phyloP scores from a whole-genome alignment of 1,284 basidiomycete genomes.

The Afroboletus lepidellus region DNA sequence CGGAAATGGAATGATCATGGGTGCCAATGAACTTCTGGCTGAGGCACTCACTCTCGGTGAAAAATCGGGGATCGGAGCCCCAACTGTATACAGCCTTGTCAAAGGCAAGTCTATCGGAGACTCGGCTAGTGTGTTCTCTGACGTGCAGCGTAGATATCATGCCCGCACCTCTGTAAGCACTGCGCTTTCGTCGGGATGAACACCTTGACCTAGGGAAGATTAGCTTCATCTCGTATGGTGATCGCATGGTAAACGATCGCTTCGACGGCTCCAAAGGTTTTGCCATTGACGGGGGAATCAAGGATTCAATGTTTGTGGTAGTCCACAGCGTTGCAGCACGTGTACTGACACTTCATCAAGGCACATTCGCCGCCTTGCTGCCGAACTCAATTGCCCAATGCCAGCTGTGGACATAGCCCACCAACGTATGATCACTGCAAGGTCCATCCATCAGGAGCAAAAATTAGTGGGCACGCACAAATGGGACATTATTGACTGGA shows the following conservation, averaged over 20 bases:
- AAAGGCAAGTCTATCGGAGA: slow-evolving; percentile 43
- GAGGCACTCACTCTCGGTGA: slow-evolving; percentile 84
- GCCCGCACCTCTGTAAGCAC: slow-evolving; percentile 54
- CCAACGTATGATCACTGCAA: slow-evolving; percentile 76
- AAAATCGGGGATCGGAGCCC: slow-evolving; percentile 76
- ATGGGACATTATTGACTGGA: slow-evolving; percentile 69
- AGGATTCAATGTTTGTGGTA: slow-evolving; percentile 54
- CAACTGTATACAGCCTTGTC: slow-evolving; percentile 56
- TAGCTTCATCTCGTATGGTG: slow-evolving; percentile 59
- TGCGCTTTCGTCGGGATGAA: neutral
- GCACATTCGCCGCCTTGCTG: slow-evolving; percentile 61
- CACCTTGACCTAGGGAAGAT: neutral
- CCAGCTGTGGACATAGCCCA: slow-evolving; percentile 77
- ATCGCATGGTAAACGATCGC: slow-evolving; percentile 67
- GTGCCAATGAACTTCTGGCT: slow-evolving; percentile 73
- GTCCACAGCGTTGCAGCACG: neutral
- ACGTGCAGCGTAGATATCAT: slow-evolving; percentile 46
- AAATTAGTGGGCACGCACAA: slow-evolving; percentile 44
- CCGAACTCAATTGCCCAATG: slow-evolving; percentile 75
- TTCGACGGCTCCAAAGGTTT: slow-evolving; percentile 84
- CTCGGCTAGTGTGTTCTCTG: slow-evolving; percentile 19
- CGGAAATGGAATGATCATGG: slow-evolving; percentile 70
- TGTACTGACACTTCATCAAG: slow-evolving; percentile 32
- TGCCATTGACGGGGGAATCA: slow-evolving; percentile 85
- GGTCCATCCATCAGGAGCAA: slow-evolving; percentile 59